phyloP scores from a whole-genome alignment of 371 early-diverging fungal species.

The Umbelopsis sp. region DNA sequence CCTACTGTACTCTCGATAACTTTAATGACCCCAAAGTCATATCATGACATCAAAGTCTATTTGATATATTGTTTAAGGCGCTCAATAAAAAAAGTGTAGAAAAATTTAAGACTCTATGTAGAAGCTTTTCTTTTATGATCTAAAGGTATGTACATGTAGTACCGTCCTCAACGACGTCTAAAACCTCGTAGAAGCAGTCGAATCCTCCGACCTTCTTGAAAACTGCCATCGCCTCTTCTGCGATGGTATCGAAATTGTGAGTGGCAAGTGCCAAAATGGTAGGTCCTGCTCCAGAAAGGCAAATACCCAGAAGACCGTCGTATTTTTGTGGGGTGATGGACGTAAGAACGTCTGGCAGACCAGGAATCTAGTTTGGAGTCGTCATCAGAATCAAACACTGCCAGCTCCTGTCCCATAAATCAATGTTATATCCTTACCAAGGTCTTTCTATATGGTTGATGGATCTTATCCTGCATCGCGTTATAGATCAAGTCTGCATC shows the following conservation, averaged over 20 bases:
- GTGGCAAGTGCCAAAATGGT: slow-evolving; percentile 88
- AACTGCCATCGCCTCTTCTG: slow-evolving; percentile 61
- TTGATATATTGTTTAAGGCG: not conserved
- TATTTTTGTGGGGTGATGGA: slow-evolving; percentile 71
- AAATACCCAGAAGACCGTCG: slow-evolving; percentile 90
- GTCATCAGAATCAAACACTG: too few relatives aligned
- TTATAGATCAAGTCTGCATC: slow-evolving; percentile 78
- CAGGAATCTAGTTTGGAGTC: slow-evolving; percentile 69
- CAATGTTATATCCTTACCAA: slow-evolving; percentile 57
- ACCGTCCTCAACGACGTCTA: slow-evolving; percentile 79
- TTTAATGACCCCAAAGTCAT: too few relatives aligned
- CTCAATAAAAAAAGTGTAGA: not conserved
- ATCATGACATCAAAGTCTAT: too few relatives aligned
- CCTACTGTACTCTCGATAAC: not conserved
- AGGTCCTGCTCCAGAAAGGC: slow-evolving; percentile 96
- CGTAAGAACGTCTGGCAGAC: slow-evolving; percentile 82
- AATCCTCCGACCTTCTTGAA: slow-evolving; percentile 69
- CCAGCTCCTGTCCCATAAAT: too few relatives aligned
- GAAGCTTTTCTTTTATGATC: not conserved
- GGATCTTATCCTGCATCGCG: slow-evolving; percentile 93
- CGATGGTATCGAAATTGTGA: slow-evolving; percentile 78
- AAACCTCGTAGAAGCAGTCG: slow-evolving; percentile 71
- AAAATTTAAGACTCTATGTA: not conserved
- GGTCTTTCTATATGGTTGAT: slow-evolving; percentile 91
- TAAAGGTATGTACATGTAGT: slow-evolving; percentile 43